Conservation (phyloP, 2,329 filamentous ascomycete genomes). For the Cordyceps cicadae region DNA sequence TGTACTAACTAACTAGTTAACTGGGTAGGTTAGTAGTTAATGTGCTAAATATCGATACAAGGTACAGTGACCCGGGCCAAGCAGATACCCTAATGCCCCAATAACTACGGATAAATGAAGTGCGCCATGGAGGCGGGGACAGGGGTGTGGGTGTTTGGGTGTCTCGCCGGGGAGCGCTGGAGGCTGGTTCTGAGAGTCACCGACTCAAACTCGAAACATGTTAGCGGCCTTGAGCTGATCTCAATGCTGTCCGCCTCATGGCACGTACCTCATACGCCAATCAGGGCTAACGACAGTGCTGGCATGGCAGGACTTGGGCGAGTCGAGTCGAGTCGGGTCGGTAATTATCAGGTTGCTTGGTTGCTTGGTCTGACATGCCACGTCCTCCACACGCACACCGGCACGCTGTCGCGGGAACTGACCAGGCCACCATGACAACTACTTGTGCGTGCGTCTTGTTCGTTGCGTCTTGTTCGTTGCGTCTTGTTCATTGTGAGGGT, state of each 20-base stretch:
- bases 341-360: background rate
- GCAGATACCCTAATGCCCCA: background rate
- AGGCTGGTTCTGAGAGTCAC: background rate
- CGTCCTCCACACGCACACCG: slow-evolving; percentile 8
- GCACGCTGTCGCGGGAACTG: background rate
- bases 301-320: no score
- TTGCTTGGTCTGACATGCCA: background rate
- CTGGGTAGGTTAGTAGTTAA: no score
- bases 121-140: background rate
- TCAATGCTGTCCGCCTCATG: slow-evolving; percentile 7
- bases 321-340: no score
- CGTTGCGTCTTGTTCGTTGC: no score
- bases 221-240: slow-evolving; percentile 10
- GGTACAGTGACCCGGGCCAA: background rate
- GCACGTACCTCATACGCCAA: slow-evolving; percentile 3
- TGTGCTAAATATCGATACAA: background rate
- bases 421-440: background rate
- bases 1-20: no score
- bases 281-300: background rate
- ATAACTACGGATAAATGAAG: background rate
- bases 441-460: background rate
- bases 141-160: background rate
- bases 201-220: slow-evolving; percentile 11
- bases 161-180: background rate
- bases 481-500: no score